Evolutionary conservation across 257 asterid species (phyloP).

Genomic region (Nicotiana paniculata): DNA sequence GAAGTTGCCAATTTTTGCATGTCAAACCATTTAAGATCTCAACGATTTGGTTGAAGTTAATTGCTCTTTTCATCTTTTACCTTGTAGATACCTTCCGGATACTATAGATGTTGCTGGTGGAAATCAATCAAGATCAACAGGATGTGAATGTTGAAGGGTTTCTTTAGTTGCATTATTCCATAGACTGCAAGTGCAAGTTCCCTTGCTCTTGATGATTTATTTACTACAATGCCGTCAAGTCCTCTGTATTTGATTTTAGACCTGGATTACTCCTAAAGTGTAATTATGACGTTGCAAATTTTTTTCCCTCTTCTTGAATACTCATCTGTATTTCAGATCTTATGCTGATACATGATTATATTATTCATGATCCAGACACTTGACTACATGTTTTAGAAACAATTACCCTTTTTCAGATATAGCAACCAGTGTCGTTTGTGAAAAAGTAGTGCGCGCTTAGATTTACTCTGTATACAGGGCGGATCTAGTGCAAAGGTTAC

Average conservation of each 20-base stretch:
- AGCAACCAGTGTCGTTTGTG: too few relatives aligned
- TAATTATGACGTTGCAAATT: neutral
- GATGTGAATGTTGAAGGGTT: constrained; percentile 48
- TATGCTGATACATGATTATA: neutral
- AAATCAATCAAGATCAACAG: constrained; percentile 57
- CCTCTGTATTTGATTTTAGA: neutral
- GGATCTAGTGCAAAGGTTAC: too few relatives aligned
- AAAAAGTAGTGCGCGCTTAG: too few relatives aligned
- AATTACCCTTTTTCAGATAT: too few relatives aligned
- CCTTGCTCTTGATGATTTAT: neutral
- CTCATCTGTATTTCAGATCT: neutral
- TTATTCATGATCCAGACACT: neutral
- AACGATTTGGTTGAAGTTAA: neutral
- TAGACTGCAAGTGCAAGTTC: neutral
- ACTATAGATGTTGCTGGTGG: constrained; percentile 54
- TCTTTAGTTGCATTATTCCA: neutral
- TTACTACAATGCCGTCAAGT: neutral
- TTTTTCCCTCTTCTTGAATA: neutral
- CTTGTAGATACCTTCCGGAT: constrained; percentile 37
- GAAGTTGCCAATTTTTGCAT: neutral
- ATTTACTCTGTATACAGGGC: too few relatives aligned
- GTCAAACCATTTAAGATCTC: neutral
- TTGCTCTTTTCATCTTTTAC: neutral
- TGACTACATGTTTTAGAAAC: neutral
- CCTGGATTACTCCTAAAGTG: neutral